These are phyloP conservation scores for Tetracentron sinense DNA, from an alignment of 164 flowering plant species.

Conservation along the genomic window DNA sequence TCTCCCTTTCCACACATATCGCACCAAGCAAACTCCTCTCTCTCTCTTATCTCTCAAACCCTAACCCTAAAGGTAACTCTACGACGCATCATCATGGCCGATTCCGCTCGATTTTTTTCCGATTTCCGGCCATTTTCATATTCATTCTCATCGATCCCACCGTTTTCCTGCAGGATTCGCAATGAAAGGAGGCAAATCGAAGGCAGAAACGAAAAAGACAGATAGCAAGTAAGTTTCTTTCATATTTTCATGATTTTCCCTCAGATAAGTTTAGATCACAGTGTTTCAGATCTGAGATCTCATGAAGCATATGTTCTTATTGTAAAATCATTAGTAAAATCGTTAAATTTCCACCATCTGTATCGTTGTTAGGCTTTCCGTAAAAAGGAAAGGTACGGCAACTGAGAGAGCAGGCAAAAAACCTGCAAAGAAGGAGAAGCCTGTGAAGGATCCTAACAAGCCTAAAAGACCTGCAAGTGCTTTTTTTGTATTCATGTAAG, in stretches of 20 bases:
- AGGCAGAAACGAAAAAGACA: slow-evolving; percentile 23
- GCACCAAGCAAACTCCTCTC: slow-evolving; percentile 2
- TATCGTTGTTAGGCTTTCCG: slow-evolving; percentile 20
- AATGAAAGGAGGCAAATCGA: slow-evolving; percentile 47
- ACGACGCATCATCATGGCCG: neutral
- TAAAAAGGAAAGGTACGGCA: slow-evolving; percentile 19
- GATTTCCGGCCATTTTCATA: slow-evolving; percentile 6
- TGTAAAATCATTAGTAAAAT: neutral
- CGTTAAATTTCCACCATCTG: neutral
- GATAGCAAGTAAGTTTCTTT: slow-evolving; percentile 9
- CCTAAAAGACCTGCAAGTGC: slow-evolving; percentile 91
- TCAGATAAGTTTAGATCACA: neutral
- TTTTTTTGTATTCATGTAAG: slow-evolving; percentile 80
- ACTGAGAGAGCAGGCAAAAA: slow-evolving; percentile 31
- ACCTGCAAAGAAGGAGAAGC: slow-evolving; percentile 41
- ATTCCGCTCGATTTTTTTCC: neutral
- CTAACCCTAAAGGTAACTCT: slow-evolving; percentile 22
- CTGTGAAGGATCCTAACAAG: slow-evolving; percentile 81
- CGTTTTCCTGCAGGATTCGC: slow-evolving; percentile 28
- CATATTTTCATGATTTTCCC: neutral
- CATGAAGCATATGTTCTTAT: neutral
- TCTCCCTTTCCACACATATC: slow-evolving; percentile 6
- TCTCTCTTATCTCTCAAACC: slow-evolving; percentile 18
- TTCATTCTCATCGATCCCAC: slow-evolving; percentile 17
- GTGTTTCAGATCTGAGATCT: neutral